Evolutionary conservation across 2,329 filamentous ascomycete species (phyloP), one percentile per base, ranked within the genome.

Genomic region (Alternaria atra): DNA sequence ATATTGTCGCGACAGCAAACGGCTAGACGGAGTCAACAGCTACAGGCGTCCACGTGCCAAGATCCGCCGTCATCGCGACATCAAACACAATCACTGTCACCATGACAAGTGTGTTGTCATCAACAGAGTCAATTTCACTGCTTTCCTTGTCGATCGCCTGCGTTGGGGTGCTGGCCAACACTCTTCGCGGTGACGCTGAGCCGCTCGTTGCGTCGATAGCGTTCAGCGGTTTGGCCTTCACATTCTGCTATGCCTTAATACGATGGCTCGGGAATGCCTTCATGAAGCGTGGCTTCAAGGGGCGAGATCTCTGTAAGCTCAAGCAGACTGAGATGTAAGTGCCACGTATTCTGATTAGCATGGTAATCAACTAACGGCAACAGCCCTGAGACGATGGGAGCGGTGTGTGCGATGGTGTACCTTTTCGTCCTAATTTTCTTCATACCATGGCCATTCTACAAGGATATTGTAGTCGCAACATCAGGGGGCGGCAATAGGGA

Each of bases 381-480:
- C 60, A 90, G 89, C 72, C 95, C 95, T 23, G 95, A 99, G 80
- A 94, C 92, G 68, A 97, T 99, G 94, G 95, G 95, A 30, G 92
- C 93, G 59, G 87, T 99, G 27, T 96, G 92, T 76, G 95, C 94
- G 8, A 88, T 95, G 67, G 93, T 98, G 27, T 98, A 98, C 80
- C 85, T 99, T 43, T 85, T 99, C 67, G 87, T 89, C 51, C 86
- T 98, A 68, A 96, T 98, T 68, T 83, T 93, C 64, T 99, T 99
- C 78, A 93, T 98, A 60, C 95, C 95, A 0, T 97, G 97, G 80
- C 92, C 94, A 1, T 98, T 99, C 79, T 98, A 97, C 84, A 97
- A 97, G 81, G 94, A 98, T 77, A 96, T 99, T 68, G 94, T 97
- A 27, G 92, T 93, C 15, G 93, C 94, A 39, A 98, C 95, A 20